Evolutionary conservation across 2,329 filamentous ascomycete species (phyloP).

Genomic region (Penicillium frequentans): DNA sequence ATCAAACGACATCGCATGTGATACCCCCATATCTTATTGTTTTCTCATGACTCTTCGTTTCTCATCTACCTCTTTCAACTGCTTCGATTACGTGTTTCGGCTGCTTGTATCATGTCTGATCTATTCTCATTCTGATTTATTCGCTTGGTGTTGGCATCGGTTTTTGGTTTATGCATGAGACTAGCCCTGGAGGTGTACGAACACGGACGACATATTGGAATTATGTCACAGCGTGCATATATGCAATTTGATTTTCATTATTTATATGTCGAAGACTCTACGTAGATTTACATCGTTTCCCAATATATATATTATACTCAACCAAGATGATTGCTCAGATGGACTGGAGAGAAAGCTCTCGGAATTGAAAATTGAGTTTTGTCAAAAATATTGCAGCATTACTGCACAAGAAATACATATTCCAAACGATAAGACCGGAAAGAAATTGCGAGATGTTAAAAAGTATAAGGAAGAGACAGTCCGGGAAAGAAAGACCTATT

Average conservation of each 20-base stretch:
- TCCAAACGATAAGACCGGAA: conserved; percentile 10
- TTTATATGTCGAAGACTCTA: background rate
- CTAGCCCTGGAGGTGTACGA: background rate
- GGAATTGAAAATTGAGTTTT: background rate
- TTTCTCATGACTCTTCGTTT: background rate
- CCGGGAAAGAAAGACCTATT: conserved; percentile 7
- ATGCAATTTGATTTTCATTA: no score
- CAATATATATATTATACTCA: background rate
- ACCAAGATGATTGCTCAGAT: background rate
- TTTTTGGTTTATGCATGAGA: conserved; percentile 6
- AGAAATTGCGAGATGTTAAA: conserved; percentile 11
- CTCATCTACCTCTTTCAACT: background rate
- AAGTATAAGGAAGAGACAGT: conserved; percentile 3
- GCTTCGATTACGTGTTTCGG: background rate
- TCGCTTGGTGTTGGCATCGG: background rate
- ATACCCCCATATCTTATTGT: conserved; percentile 27
- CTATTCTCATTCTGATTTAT: background rate
- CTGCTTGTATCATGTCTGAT: conserved; percentile 6
- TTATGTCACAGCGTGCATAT: background rate
- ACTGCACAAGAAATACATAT: conserved; percentile 3
- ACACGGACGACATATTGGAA: background rate
- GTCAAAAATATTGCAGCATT: background rate
- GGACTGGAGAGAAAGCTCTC: background rate
- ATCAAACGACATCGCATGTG: conserved; percentile 29
- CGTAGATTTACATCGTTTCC: background rate